phyloP scores from a whole-genome alignment of 768 basidiomycete genomes.

The Lactifluus piperatus region DNA sequence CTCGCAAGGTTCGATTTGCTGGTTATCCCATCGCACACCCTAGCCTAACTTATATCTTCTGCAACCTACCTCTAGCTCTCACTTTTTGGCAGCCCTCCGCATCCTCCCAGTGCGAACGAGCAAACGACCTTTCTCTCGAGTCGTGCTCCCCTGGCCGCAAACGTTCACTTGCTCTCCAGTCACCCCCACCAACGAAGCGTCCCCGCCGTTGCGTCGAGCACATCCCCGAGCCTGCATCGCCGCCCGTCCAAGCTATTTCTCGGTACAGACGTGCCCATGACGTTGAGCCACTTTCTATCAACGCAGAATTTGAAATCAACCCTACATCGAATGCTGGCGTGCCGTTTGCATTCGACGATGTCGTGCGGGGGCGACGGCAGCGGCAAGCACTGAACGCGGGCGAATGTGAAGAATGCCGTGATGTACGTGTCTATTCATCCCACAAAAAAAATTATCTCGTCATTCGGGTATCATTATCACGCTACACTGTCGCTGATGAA shows the following conservation, averaged over 20 bases:
- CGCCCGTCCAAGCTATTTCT: neutral
- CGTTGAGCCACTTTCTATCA: neutral
- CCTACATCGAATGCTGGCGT: conserved; percentile 56
- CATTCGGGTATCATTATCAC: neutral
- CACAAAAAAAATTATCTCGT: neutral
- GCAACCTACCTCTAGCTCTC: neutral
- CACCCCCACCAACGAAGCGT: conserved; percentile 7
- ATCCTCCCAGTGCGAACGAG: conserved; percentile 4
- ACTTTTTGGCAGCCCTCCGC: conserved; percentile 10
- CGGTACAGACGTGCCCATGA: neutral
- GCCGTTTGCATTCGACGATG: conserved; percentile 64
- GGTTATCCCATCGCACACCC: neutral
- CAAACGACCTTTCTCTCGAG: neutral
- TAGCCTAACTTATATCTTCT: neutral
- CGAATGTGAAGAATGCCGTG: conserved; percentile 77
- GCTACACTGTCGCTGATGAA: too few species aligned
- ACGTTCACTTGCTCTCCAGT: neutral
- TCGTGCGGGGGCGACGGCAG: conserved; percentile 57
- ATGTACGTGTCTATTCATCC: conserved; percentile 36
- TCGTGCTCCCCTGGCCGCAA: neutral
- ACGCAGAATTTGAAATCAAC: conserved; percentile 49
- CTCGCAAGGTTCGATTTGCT: conserved; percentile 11
- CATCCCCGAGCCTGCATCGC: neutral
- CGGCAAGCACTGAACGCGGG: conserved; percentile 60
- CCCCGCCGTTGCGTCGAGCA: neutral